A percentile compares a stretch with the other conserved stretches of the same genome.
phyloP scores from a whole-genome alignment of 805 yeast genomes.

The Teunomyces tritomae region DNA sequence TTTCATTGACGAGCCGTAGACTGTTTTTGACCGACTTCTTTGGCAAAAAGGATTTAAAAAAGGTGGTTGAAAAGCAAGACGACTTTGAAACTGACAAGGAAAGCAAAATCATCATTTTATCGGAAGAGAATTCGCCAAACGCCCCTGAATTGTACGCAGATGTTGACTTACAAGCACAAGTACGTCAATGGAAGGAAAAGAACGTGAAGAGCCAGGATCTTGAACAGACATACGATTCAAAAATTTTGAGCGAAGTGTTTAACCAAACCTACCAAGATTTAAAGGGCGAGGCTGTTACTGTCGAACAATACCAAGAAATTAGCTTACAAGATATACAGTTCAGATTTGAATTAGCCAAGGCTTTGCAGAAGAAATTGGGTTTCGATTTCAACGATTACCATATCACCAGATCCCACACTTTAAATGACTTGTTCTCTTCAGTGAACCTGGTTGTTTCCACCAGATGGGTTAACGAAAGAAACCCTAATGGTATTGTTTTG shows the following conservation, averaged over 20 bases:
- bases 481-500: conserved; percentile 74
- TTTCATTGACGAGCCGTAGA: background rate
- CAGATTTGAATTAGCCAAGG: conserved; percentile 50
- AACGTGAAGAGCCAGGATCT: conserved; percentile 22
- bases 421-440: conserved; percentile 37
- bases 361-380: conserved; percentile 47
- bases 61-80: conserved; percentile 37
- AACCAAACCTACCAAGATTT: conserved; percentile 23
- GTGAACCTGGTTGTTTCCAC: conserved; percentile 38
- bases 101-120: conserved; percentile 35
- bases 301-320: conserved; percentile 11
- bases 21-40: conserved; percentile 22
- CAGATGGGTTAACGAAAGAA: conserved; percentile 55
- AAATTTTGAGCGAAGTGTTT: conserved; percentile 22
- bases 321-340: conserved; percentile 41
- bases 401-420: conserved; percentile 40
- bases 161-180: conserved; percentile 32
- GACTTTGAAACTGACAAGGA: conserved; percentile 31
- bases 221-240: conserved; percentile 26
- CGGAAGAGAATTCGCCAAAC: conserved; percentile 34
- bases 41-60: conserved; percentile 30
- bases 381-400: conserved; percentile 52
- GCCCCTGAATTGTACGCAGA: conserved; percentile 22
- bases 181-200: conserved; percentile 35
- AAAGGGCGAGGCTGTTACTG: conserved; percentile 14